A percentile compares a stretch with the other conserved stretches of the same genome.
These are phyloP conservation scores for Fragaria nilgerrensis DNA, from an alignment of 306 rosid genomes.

Conservation along the genomic window DNA sequence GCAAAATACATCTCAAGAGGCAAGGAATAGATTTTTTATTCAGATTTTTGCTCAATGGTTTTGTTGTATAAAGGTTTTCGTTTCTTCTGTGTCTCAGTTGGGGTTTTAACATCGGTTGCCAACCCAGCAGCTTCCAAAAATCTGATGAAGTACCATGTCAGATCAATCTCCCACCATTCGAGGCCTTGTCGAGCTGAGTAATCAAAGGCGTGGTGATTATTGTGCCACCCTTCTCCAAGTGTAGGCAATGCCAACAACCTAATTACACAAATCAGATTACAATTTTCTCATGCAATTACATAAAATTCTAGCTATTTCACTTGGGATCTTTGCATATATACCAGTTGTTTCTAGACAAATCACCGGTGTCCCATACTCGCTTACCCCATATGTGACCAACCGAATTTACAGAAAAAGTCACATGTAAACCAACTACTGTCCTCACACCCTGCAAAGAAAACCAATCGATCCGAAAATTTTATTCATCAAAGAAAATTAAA, in stretches of 20 bases:
- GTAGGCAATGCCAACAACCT: neutral
- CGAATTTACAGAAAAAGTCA: neutral
- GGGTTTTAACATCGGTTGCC: slow-evolving; percentile 1
- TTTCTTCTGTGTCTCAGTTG: neutral
- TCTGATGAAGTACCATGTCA: neutral
- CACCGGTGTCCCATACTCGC: neutral
- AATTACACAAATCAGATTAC: neutral
- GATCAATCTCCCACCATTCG: neutral
- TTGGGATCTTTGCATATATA: neutral
- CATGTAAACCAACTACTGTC: neutral
- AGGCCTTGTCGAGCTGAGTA: neutral
- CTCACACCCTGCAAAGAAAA: neutral
- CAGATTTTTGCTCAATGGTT: neutral
- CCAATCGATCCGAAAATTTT: neutral
- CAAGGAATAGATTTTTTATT: neutral
- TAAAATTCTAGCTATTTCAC: neutral
- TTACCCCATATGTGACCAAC: neutral
- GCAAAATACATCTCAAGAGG: neutral
- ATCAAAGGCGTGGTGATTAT: neutral
- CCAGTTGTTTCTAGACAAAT: neutral
- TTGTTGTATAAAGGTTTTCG: neutral
- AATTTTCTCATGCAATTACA: neutral
- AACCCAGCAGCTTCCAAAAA: neutral
- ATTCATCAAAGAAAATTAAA: no score
- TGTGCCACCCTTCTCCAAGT: neutral